Evolutionary conservation across 116 monocot genomes (phyloP), one percentile per base, ranked within the genome.

Genomic region (Iris pallida): DNA sequence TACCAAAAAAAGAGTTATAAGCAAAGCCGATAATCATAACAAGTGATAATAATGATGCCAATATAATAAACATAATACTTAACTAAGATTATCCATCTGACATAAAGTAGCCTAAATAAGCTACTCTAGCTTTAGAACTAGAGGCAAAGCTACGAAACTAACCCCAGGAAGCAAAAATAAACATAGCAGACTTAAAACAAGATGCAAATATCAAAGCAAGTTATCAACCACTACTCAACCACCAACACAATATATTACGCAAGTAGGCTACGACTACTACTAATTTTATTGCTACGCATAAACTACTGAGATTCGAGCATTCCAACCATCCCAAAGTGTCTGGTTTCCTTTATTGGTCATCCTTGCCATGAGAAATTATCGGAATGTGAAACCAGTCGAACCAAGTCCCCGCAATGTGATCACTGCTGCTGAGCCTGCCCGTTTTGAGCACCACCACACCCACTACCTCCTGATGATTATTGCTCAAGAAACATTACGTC

Each of bases 391-490:
- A 63, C 42, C 53, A 55, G 17, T 54, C 59, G 60, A 76, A 40
- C 0, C 42, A 71, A 45, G 30, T 41, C 14, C 6, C 12, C 17
- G 49, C 47, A 49, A 56, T 8, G 57, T 7, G 41, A 45, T 76
- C 65, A 82, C 78, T 78, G 76, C 42, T 84, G 80, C 59, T 87
- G 80, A 15, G 77, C 55, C 66, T 88, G 85, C 65, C 92, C 78
- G 14, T 78, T 11, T 51, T 82, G 88, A 64, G 59, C 62, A 62
- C 75, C 78, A 16, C 82, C 85, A 77, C 85, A 89, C 76, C 80
- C 78, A 73, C 86, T 70, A 20, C 79, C 83, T 30, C 30, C 30
- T n/a, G n/a, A n/a, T n/a, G n/a, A n/a, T n/a, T n/a, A n/a, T n/a
- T n/a, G n/a, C n/a, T n/a, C n/a, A n/a, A n/a, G n/a, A n/a, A n/a